phyloP scores from a whole-genome alignment of 495 filamentous ascomycete species.

The Lophium mytilinum region DNA sequence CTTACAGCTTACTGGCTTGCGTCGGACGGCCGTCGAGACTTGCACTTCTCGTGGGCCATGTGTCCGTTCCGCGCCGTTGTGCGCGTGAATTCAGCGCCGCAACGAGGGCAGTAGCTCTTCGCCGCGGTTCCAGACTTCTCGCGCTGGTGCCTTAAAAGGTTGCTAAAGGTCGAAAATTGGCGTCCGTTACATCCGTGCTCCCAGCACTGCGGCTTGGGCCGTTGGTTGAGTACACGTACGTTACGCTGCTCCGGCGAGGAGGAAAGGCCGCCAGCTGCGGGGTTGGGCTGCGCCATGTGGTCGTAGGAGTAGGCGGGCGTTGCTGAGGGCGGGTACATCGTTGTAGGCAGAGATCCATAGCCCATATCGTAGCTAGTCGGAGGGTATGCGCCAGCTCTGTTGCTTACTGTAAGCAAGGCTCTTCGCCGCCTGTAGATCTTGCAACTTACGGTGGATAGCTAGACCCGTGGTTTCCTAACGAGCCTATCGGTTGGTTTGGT shows the following conservation, averaged over 20 bases:
- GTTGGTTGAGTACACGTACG: constrained; percentile 62
- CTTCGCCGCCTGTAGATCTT: background rate
- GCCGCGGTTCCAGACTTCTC: constrained; percentile 84
- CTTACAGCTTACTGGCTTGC: constrained; percentile 20
- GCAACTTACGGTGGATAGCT: constrained; percentile 23
- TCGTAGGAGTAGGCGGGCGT: constrained; percentile 16
- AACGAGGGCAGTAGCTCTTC: constrained; percentile 79
- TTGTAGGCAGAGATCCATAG: constrained; percentile 16
- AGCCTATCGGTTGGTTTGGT: constrained; percentile 6
- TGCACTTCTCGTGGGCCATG: constrained; percentile 83
- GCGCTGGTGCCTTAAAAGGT: constrained; percentile 83
- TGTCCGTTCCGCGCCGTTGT: constrained; percentile 89
- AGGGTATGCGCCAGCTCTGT: constrained; percentile 17
- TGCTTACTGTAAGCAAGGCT: background rate
- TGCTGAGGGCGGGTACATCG: constrained; percentile 15
- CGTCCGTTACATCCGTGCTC: constrained; percentile 92
- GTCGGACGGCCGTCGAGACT: constrained; percentile 44
- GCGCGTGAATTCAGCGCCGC: constrained; percentile 83
- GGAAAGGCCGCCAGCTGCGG: constrained; percentile 13
- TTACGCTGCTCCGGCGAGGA: constrained; percentile 10
- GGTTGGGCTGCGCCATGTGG: background rate
- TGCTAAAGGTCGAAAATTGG: constrained; percentile 93
- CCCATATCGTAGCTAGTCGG: constrained; percentile 16
- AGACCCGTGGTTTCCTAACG: constrained; percentile 14
- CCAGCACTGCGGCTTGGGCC: constrained; percentile 89